Base-by-base conservation (phyloP, 2,329 filamentous ascomycete species). In the Didymella pomorum region DNA sequence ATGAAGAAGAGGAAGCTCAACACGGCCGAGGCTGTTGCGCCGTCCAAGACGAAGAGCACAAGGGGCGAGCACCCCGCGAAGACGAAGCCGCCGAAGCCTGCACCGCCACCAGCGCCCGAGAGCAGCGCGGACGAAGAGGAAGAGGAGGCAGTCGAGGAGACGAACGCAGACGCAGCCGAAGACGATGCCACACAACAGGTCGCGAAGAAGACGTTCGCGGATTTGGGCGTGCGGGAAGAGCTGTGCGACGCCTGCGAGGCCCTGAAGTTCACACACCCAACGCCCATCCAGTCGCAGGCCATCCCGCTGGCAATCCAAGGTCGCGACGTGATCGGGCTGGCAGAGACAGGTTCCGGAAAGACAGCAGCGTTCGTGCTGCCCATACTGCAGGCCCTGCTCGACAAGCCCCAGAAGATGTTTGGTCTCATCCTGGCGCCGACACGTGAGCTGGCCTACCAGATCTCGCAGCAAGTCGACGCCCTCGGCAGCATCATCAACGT, bases 291-390 rank as follows among this genome's bases (percentile, higher is more conserved):
- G 77, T 84, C 84, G 50, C 86, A 96, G 76, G 85, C 93, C 0
- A 96, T 98, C 68, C 94, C 94, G 4, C 73, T 87, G 4, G 93
- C 93, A 33, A 83, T 97, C 4, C 79, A 90, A 71, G 88, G 90
- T 51, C 87, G 92, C 70, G 95, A 98, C 76, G 83, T 98, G 0
- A 97, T 99, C 67, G 95, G 93, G 41, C 84, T 98, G 50, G 95
- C 95, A 29, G 94, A 99, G 79, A 99, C 95, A 0, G 95, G 95
- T 67, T 93, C 89, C 72, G 95, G 95, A 79, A 99, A 98, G 81
- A 98, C 95, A 0, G 94, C 93, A 7, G 93, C 95, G 0, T 99
- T 98, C 75, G 93, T 92, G 0, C 82, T 99, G 2, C 95, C 95
- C 0, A 96, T 99, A 37, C 84, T 99, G 2, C 93, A 97, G 78